Conservation (phyloP, 164 flowering plant species). For the Nymphaea thermarum region DNA sequence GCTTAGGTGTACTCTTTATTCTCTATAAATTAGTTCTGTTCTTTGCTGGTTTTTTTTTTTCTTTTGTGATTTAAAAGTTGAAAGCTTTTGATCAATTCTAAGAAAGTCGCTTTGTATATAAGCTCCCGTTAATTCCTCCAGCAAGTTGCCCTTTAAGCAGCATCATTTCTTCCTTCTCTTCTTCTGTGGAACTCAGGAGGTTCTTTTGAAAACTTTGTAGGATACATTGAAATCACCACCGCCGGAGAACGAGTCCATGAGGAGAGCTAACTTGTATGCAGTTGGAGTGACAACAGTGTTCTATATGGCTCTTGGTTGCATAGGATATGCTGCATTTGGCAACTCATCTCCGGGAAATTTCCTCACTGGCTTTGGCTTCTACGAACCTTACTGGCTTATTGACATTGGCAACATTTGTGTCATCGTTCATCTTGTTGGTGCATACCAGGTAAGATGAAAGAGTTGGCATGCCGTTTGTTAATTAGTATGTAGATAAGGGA, state of each 20-base stretch:
- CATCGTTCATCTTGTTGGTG: slow-evolving; percentile 28
- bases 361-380: slow-evolving; percentile 10
- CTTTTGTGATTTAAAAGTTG: background rate
- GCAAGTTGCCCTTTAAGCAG: no score
- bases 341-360: slow-evolving; percentile 9
- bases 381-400: slow-evolving; percentile 13
- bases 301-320: slow-evolving; percentile 8
- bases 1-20: background rate
- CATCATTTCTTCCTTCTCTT: no score
- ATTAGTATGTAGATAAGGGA: no score
- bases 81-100: background rate
- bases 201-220: background rate
- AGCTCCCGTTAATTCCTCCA: no score
- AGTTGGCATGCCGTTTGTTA: no score
- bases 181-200: background rate
- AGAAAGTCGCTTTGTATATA: background rate
- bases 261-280: background rate
- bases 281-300: slow-evolving; percentile 4
- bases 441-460: slow-evolving; percentile 20
- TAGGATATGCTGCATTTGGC: slow-evolving; percentile 12
- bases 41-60: background rate
- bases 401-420: slow-evolving; percentile 22
- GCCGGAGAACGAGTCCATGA: slow-evolving; percentile 1
- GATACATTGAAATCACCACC: slow-evolving; percentile 8
- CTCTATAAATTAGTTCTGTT: background rate